Evolutionary conservation across 257 asterid genomes (phyloP), one percentile per base, ranked within the genome.

Genomic region (Euphrasia confusa): DNA sequence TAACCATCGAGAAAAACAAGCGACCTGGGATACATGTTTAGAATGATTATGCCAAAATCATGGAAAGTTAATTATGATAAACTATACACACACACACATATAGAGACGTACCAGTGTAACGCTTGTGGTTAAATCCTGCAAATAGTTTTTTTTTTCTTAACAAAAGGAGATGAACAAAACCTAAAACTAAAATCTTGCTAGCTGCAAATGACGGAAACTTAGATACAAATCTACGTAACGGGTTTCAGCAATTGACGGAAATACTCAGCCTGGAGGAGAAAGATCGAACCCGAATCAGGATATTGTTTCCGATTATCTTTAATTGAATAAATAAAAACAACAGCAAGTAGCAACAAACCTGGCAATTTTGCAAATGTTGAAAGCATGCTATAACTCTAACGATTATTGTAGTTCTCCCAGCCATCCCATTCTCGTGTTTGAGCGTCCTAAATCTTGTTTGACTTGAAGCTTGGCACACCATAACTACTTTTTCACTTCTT

Each of bases 401-500:
- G 65, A 87, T 71, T 58, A 89, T 82, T 65, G 95, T 82, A 60
- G 88, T 62, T 81, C 78, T 79, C 60, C 88, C 93, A 45, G 85
- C 67, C 75, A 85, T 77, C 61, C 96, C 96, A 67, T 69, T 75
- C 75, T 88, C 96, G 67, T 89, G 90, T 81, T 89, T 86, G 59
- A 75, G 81, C 52, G 87, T 79, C 81, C 80, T 75, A 50, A 89
- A 89, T 75, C 80, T 73, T 64, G 90, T 81, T 69, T 80, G 95
- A 62, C 90, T 74, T 5, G 93, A 88, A 57, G 93, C 90, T 84
- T 84, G 95, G 83, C 90, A 83, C 93, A 86, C 95, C 96, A 89
- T 89, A 83, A 86, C 93, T 89, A 61, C 81, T 79, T 65, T 53
- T 76, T 12, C 67, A 72, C 69, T 76, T 74, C 78, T 66, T 62